Percentiles rank a stretch among this genome's conserved stretches.
Conservation (phyloP, 257 asterid species). For the Salvia hispanica region DNA sequence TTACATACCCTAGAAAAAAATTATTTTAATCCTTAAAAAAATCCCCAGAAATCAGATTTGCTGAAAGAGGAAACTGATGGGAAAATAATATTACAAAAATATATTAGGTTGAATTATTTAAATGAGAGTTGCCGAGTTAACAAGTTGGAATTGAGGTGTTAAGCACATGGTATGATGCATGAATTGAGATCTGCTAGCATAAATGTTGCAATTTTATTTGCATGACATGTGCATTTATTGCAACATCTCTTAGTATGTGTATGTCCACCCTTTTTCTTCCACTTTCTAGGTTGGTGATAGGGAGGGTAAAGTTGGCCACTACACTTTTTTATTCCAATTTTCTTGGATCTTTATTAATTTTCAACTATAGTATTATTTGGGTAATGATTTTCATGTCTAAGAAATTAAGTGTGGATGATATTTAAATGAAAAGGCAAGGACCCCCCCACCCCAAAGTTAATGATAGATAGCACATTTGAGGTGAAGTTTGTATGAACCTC, state of each 20-base stretch:
- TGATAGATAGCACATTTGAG: neutral
- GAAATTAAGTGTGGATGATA: neutral
- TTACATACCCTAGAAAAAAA: neutral
- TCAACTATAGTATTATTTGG: neutral
- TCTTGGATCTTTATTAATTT: constrained; percentile 19
- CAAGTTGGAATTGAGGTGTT: constrained; percentile 37
- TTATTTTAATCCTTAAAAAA: neutral
- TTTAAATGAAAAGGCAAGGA: neutral
- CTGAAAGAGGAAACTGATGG: neutral
- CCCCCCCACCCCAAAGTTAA: neutral
- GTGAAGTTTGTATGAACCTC: neutral
- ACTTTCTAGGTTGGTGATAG: constrained; percentile 26
- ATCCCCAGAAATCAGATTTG: neutral
- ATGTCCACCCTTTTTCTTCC: constrained; percentile 32
- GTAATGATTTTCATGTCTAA: neutral
- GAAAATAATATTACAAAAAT: neutral
- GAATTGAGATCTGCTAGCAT: constrained; percentile 29
- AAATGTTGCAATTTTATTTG: constrained; percentile 28
- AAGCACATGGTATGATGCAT: constrained; percentile 51
- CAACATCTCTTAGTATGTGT: constrained; percentile 15
- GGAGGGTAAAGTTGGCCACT: constrained; percentile 9
- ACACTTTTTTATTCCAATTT: constrained; percentile 16
- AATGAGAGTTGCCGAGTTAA: constrained; percentile 8
- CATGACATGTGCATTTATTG: constrained; percentile 44
- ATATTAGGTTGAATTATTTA: neutral